Evolutionary conservation across 495 filamentous ascomycete species (phyloP).

Genomic region (Astrothelium subdiscretum): DNA sequence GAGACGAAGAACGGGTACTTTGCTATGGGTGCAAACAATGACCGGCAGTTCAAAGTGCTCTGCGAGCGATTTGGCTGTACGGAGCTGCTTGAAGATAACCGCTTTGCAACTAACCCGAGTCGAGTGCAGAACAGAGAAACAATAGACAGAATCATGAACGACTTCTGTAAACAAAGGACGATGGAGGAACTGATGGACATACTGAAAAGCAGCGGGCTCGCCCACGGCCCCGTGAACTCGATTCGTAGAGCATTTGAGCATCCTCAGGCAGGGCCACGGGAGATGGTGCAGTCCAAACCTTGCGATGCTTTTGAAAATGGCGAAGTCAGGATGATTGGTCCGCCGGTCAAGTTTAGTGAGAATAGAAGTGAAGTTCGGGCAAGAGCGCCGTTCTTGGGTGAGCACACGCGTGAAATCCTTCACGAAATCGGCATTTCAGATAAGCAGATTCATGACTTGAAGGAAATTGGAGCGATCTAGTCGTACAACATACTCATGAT

Average conservation of each 20-base stretch:
- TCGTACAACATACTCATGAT: not conserved
- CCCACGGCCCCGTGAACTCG: conserved; percentile 26
- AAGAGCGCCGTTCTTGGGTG: conserved; percentile 23
- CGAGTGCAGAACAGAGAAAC: conserved; percentile 23
- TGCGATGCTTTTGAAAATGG: conserved; percentile 22
- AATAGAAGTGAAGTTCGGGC: conserved; percentile 18
- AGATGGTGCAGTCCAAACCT: conserved; percentile 21
- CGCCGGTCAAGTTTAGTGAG: conserved; percentile 25
- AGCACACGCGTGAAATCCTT: conserved; percentile 26
- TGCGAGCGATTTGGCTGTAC: conserved; percentile 17
- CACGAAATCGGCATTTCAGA: conserved; percentile 20
- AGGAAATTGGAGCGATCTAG: conserved; percentile 1
- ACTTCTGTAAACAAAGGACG: conserved; percentile 22
- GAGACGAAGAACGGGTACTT: conserved; percentile 25
- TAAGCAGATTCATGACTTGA: conserved; percentile 17
- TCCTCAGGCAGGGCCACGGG: conserved; percentile 21
- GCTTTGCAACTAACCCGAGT: conserved; percentile 23
- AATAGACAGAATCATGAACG: conserved; percentile 24
- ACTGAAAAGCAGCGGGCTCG: conserved; percentile 25
- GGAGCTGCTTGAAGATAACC: conserved; percentile 20
- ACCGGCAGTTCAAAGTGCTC: conserved; percentile 24
- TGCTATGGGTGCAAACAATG: conserved; percentile 27
- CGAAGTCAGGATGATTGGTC: conserved; percentile 21
- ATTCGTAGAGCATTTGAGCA: conserved; percentile 27
- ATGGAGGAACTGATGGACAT: conserved; percentile 24